Conservation (phyloP, 768 basidiomycete genomes). For the Boletus huronensis region DNA sequence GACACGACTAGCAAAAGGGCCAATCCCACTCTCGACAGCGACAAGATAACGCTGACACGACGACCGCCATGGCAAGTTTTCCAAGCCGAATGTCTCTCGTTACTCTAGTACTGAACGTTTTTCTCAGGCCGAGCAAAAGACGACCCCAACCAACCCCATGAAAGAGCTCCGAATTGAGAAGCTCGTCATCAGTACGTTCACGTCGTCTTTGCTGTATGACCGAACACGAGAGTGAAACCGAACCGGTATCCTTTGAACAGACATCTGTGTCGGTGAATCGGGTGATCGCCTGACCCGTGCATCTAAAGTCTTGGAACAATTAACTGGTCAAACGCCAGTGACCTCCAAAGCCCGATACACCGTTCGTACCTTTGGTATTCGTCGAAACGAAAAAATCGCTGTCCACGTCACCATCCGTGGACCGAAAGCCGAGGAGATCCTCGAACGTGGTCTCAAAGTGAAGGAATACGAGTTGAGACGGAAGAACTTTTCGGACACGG, state of each 20-base stretch:
- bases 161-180: constrained; percentile 97
- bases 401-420: constrained; percentile 98
- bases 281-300: constrained; percentile 99
- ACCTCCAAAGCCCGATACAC: constrained; percentile 99
- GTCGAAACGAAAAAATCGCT: constrained; percentile 99
- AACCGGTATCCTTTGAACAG: constrained; percentile 37
- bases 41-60: constrained; percentile 34
- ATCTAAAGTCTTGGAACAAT: constrained; percentile 98
- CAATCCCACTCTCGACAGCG: constrained; percentile 22
- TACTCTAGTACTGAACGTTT: background rate
- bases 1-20: background rate
- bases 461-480: constrained; percentile 99
- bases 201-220: background rate
- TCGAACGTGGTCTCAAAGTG: constrained; percentile 98
- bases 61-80: constrained; percentile 28
- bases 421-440: constrained; percentile 98
- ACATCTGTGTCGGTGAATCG: constrained; percentile 99
- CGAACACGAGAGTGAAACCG: background rate
- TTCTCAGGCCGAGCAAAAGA: constrained; percentile 79
- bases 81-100: too few relatives aligned
- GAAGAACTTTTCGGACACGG: constrained; percentile 97
- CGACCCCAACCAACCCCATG: constrained; percentile 89
- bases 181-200: constrained; percentile 94
- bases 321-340: constrained; percentile 98
- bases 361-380: constrained; percentile 97